Conservation (phyloP, 164 flowering plant species). For the Nymphaea colorata region DNA sequence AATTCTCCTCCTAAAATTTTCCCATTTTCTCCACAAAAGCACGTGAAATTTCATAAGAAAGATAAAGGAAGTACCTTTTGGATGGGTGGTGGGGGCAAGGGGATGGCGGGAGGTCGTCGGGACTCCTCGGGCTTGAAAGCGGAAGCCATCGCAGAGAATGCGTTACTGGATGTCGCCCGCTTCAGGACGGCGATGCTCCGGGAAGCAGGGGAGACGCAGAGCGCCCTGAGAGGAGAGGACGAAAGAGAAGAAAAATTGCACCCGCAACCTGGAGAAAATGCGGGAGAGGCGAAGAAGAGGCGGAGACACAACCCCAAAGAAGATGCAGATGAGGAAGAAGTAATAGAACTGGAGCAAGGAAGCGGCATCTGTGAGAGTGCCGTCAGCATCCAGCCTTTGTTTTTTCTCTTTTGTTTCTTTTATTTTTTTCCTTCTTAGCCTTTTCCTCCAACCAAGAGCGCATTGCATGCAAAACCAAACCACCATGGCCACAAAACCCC, state of each 20-base stretch:
- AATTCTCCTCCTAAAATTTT: too few relatives aligned
- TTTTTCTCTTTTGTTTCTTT: too few relatives aligned
- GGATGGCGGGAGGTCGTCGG: slow-evolving; percentile 48
- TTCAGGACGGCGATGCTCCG: neutral
- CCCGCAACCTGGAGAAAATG: neutral
- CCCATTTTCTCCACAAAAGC: too few relatives aligned
- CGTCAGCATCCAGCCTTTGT: neutral
- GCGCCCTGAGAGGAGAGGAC: too few relatives aligned
- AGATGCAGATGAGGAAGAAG: neutral
- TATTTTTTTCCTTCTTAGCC: too few relatives aligned
- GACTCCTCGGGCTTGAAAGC: slow-evolving; percentile 45
- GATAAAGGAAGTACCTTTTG: slow-evolving; percentile 27
- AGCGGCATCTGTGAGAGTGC: neutral
- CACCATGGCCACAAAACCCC: too few relatives aligned
- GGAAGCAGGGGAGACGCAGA: neutral
- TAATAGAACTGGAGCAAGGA: neutral
- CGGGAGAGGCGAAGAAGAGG: neutral
- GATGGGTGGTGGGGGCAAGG: slow-evolving; percentile 35
- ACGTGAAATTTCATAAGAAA: too few relatives aligned
- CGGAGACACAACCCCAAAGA: neutral
- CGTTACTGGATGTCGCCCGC: neutral
- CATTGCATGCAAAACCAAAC: too few relatives aligned
- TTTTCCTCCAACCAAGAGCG: too few relatives aligned
- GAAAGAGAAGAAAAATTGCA: neutral
- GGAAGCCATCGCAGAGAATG: slow-evolving; percentile 30